These are phyloP conservation scores for Dendrobium officinale DNA, from an alignment of 106 monocot species.

Conservation along the genomic window DNA sequence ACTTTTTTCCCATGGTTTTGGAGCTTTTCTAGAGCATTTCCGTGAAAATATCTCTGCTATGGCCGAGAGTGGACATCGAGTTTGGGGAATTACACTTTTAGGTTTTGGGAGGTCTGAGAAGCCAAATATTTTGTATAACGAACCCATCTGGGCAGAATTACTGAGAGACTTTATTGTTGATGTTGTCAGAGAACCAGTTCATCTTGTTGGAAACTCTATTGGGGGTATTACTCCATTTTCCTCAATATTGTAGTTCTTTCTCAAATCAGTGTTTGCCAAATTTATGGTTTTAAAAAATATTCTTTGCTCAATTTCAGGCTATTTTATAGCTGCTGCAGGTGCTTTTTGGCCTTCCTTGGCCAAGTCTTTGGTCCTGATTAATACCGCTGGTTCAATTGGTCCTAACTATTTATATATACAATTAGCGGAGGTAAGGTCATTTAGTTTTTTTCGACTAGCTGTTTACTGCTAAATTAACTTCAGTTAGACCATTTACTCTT, in stretches of 20 bases:
- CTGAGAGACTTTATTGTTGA: constrained; percentile 91
- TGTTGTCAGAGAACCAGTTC: constrained; percentile 78
- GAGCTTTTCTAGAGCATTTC: constrained; percentile 88
- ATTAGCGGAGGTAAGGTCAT: constrained; percentile 41
- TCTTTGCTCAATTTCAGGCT: constrained; percentile 44
- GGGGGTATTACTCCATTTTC: constrained; percentile 45
- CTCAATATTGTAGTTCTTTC: background rate
- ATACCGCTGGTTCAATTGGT: constrained; percentile 76
- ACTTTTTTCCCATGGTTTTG: constrained; percentile 96
- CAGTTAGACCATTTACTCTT: background rate
- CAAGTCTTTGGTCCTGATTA: constrained; percentile 68
- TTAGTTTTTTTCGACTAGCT: background rate
- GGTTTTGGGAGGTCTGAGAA: constrained; percentile 97
- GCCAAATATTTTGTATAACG: constrained; percentile 71
- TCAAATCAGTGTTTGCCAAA: background rate
- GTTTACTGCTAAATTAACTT: background rate
- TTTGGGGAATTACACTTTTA: constrained; percentile 89
- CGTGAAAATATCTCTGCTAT: constrained; percentile 75
- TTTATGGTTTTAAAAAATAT: background rate
- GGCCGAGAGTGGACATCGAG: constrained; percentile 62
- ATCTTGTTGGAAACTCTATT: constrained; percentile 93
- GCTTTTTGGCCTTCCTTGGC: constrained; percentile 73
- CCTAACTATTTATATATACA: constrained; percentile 40
- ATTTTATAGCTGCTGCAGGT: constrained; percentile 54
- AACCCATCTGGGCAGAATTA: constrained; percentile 83